Percentiles rank a stretch among this genome's conserved stretches.
Conservation (phyloP, 1,284 basidiomycete species). For the Leccinum huronense region DNA sequence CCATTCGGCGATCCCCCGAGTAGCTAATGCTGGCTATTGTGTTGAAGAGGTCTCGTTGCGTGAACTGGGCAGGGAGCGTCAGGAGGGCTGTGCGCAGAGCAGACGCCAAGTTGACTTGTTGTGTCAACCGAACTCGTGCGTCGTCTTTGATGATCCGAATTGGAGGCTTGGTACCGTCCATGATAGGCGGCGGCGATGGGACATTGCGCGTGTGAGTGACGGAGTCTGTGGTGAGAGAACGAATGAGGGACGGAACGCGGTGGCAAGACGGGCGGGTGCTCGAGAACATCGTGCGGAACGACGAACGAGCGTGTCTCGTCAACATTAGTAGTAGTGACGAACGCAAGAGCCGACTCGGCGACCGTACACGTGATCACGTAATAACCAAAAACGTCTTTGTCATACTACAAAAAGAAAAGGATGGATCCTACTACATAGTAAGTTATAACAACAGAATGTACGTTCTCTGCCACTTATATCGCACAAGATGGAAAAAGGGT, state of each 20-base stretch:
- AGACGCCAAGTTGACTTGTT: conserved; percentile 90
- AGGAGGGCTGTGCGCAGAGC: conserved; percentile 83
- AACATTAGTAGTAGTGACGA: conserved; percentile 9
- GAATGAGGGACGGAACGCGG: conserved; percentile 23
- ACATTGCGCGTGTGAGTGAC: conserved; percentile 22
- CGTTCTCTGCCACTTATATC: conserved; percentile 17
- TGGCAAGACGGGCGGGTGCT: conserved; percentile 16
- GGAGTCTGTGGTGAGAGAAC: conserved; percentile 30
- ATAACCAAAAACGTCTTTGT: conserved; percentile 4
- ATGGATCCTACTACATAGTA: background rate
- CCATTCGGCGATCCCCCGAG: conserved; percentile 90
- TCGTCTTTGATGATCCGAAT: conserved; percentile 86
- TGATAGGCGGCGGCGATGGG: conserved; percentile 24
- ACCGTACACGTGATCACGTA: conserved; percentile 15
- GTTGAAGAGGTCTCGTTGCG: conserved; percentile 82
- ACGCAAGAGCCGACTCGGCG: background rate
- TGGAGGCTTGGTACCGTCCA: conserved; percentile 37
- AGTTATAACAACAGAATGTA: background rate
- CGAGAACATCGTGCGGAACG: conserved; percentile 27
- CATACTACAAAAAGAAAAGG: background rate
- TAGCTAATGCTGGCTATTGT: conserved; percentile 88
- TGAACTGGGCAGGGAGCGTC: conserved; percentile 69
- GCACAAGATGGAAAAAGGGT: conserved; percentile 13
- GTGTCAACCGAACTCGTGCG: conserved; percentile 84
- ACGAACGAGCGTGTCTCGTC: conserved; percentile 17